Percentiles rank a stretch among this genome's conserved stretches.
Conservation (phyloP, 2,329 filamentous ascomycete genomes). For the Karstenula rhodostoma region DNA sequence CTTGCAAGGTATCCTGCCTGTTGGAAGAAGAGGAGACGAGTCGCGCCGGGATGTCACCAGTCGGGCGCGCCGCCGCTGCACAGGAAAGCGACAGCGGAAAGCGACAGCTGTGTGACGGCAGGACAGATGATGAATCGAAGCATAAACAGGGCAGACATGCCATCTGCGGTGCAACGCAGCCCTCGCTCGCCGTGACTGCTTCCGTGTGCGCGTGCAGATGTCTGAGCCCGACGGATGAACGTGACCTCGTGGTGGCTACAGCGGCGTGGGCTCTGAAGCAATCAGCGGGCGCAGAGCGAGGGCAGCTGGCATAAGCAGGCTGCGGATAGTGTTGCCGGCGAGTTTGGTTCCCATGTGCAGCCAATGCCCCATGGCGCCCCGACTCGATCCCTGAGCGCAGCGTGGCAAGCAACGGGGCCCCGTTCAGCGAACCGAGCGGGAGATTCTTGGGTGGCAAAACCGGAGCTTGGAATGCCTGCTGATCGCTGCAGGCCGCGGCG, state of each 20-base stretch:
- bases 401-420: conserved; percentile 1
- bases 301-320: neutral
- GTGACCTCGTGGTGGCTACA: conserved; percentile 20
- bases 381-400: neutral
- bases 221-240: conserved; percentile 18
- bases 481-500: conserved; percentile 15
- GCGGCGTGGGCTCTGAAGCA: neutral
- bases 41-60: conserved; percentile 32
- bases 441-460: conserved; percentile 26
- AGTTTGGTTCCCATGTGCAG: conserved; percentile 3
- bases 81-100: neutral
- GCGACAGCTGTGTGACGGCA: neutral
- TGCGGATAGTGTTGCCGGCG: neutral
- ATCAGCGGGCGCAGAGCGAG: neutral
- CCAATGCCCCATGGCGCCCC: conserved; percentile 8
- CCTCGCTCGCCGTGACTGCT: conserved; percentile 28
- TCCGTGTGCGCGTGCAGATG: conserved; percentile 32
- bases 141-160: conserved; percentile 20
- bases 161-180: conserved; percentile 34
- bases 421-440: neutral
- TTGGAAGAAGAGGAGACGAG: conserved; percentile 37
- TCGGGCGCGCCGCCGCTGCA: conserved; percentile 22
- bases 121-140: conserved; percentile 20
- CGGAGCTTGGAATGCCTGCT: conserved; percentile 22
- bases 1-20: conserved; percentile 36